Base-by-base conservation (phyloP, 2,329 filamentous ascomycete genomes). In the Sporothrix phasma region DNA sequence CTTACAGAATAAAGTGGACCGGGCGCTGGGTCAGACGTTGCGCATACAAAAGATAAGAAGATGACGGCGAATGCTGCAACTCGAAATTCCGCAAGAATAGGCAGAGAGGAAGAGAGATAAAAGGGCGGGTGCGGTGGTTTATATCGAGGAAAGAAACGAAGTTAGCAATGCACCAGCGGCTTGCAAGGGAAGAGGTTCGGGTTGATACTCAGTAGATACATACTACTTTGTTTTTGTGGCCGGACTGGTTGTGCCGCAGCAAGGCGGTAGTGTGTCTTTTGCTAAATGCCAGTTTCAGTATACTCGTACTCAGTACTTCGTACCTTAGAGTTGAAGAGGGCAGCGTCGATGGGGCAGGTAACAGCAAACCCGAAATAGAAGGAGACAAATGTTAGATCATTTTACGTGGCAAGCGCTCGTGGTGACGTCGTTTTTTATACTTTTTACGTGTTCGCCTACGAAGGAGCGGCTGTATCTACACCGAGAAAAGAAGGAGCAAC, bases 341-440 rank as follows among this genome's bases (percentile, higher is more conserved):
- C 39, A 26, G 46, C 15, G 22, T 13, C 26, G 39, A 51, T 41
- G 39, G 45, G 34, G 46, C n/a, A 11, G 24, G 47, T 24, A 43
- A 62, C 29, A 24, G 8, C 8, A 45, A 37, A 11, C n/a, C 22
- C 24, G 45, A 39, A 19, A 22, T 5, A 17, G 37, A 46, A 31
- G 26, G 34, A 45, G n/a, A 26, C 8, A 31, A 11, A 11, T 31
- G 34, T 24, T 29, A 37, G n/a, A 19, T 24, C 19, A 51, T 26
- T 51, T 26, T 61, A 41, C 54, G 54, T 46, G 37, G 54, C 31
- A 49, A 34, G 37, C 24, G 54, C 2, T 45, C 26, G 63, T 45
- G 31, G 64, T 59, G 51, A 51, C 63, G 59, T 65, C 37, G 34
- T 24, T 53, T 65, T 39, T 65, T 65, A 62, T 62, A 62, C 51